Base-by-base conservation (phyloP, 192 early-diverging fungal genomes). In the Gonapodya prolifera region DNA sequence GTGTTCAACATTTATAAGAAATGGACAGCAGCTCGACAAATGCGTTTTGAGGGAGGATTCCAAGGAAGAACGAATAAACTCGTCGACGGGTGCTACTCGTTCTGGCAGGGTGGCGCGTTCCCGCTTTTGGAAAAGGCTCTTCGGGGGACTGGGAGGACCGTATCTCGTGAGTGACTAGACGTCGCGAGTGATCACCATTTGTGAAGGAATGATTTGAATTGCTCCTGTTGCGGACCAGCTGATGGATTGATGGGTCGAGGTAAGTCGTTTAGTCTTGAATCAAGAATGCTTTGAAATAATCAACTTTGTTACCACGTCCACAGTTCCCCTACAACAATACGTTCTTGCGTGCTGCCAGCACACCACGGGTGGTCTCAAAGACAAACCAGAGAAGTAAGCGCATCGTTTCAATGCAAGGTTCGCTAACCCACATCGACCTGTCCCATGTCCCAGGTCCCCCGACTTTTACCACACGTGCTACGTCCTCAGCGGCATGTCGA, bases 391-490 rank as follows among this genome's bases (percentile, higher is more conserved):
- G 79, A 94, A 92, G 91, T 92, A 84, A 77, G 84, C 76, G 29
- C 33, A 75, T 34, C n/a, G 0, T 71, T 33, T 29, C 28, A 1
- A 31, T 30, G 0, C n/a, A 79, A 29, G 32, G 31, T 16, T 1
- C 17, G 30, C 33, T 2, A 29, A 70, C 23, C 75, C 31, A 70
- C 2, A 18, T 76, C 71, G 29, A 2, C 71, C 2, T n/a, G n/a
- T n/a, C n/a, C n/a, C n/a, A n/a, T 34, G 36, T 70, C 36, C 0
- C 76, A 93, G 89, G 70, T 69, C 79, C 0, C 87, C 92, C 0
- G 97, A 99, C 79, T 90, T 90, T 69, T 99, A 99, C 83, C 97
- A 99, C 79, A 95, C 95, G 34, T 96, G 94, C 78, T 99, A 99
- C 80, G 89, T 90, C 31, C 85, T 99, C 35, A 86, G 87, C 74